These are phyloP conservation scores for Corrigiola litoralis DNA, from an alignment of 179 eudicot genomes.

Conservation along the genomic window DNA sequence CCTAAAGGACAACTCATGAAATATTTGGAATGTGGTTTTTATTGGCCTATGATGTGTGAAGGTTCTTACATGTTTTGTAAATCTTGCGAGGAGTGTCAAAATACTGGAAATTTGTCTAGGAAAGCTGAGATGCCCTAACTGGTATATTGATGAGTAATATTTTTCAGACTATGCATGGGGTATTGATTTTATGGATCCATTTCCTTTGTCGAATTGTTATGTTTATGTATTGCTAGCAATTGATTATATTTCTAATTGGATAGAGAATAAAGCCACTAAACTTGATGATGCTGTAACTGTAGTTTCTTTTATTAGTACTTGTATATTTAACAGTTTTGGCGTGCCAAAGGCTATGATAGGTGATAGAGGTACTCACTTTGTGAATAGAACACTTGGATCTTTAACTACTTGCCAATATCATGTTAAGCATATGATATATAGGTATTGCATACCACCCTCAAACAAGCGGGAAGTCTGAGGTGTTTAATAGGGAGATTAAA, in stretches of 20 bases:
- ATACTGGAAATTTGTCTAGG: not conserved
- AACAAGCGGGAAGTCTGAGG: not conserved
- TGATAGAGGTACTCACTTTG: conserved; percentile 4
- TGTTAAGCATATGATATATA: not conserved
- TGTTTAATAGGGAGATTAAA: not conserved
- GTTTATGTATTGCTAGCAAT: conserved; percentile 2
- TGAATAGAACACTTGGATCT: not conserved
- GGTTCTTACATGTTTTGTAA: not conserved
- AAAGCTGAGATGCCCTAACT: not conserved
- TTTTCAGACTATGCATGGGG: conserved; percentile 22
- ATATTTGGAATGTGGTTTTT: conserved; percentile 6
- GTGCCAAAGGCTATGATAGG: not conserved
- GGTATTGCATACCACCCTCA: conserved; percentile 7
- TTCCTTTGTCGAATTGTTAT: not conserved
- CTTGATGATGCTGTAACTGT: not conserved
- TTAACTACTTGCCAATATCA: conserved; percentile 6
- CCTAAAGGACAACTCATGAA: not conserved
- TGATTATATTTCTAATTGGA: conserved; percentile 15
- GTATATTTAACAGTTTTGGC: not conserved
- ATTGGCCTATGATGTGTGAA: not conserved
- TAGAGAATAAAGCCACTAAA: not conserved
- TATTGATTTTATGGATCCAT: conserved; percentile 12
- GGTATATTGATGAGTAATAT: not conserved
- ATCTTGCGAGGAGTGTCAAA: not conserved
- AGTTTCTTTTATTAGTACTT: not conserved